phyloP scores from a whole-genome alignment of 148 eudicot genomes.

The Diospyros kaki region DNA sequence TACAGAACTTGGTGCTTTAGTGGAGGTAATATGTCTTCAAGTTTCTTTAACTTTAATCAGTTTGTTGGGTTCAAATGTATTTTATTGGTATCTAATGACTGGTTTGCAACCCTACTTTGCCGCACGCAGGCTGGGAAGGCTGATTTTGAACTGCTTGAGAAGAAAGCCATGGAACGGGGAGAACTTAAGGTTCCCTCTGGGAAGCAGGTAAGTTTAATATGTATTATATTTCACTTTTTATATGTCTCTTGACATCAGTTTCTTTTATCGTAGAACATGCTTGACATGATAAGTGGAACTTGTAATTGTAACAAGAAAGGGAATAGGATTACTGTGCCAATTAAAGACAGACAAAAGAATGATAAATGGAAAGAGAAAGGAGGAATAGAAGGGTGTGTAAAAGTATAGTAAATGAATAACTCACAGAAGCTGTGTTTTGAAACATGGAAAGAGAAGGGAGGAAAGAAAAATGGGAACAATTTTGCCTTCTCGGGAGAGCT shows the following conservation, averaged over 20 bases:
- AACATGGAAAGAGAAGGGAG: too few species aligned
- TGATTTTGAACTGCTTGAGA: conserved; percentile 79
- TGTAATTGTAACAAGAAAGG: not conserved
- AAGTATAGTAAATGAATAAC: too few species aligned
- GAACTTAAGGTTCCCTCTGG: conserved; percentile 93
- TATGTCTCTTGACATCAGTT: not conserved
- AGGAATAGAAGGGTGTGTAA: too few species aligned
- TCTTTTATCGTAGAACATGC: not conserved
- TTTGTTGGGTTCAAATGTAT: not conserved
- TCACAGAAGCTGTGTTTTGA: too few species aligned
- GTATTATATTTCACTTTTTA: not conserved
- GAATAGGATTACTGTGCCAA: not conserved
- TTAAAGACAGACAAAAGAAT: not conserved
- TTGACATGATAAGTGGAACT: not conserved
- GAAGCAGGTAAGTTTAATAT: conserved; percentile 55
- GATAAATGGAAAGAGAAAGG: not conserved
- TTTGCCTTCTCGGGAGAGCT: too few species aligned
- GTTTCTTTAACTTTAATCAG: not conserved
- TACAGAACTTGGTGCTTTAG: conserved; percentile 63
- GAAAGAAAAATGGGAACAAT: too few species aligned
- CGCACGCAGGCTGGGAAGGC: conserved; percentile 77
- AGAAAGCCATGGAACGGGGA: conserved; percentile 91
- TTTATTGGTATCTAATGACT: not conserved
- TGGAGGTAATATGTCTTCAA: conserved; percentile 49
- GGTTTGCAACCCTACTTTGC: not conserved